Base-by-base conservation (phyloP, 2,329 filamentous ascomycete genomes). In the Penicillium sp. region DNA sequence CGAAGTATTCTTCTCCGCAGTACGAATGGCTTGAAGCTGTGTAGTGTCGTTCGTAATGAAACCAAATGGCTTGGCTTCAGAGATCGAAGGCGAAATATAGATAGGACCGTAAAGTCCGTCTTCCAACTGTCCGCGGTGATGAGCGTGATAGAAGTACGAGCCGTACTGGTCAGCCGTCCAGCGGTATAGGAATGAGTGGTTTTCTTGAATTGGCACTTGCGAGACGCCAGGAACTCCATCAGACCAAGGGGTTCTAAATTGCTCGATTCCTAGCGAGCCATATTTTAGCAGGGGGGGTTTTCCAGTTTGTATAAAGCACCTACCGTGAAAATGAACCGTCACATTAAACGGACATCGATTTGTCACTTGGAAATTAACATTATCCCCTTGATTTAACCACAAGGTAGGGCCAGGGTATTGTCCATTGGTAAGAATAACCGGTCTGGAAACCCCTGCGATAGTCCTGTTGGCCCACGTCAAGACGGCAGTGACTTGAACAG, bases 91-190 rank as follows among this genome's bases (percentile, higher is more conserved):
- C 2, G 61, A 51, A 16, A 86, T 80, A 9, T 79, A 62, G 1
- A 86, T 78, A 2, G 82, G 68, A 0, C 83, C 84, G 45, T 79
- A 82, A 10, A 84, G 68, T 0, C 84, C 84, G 57, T 87, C 83
- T 51, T 83, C 78, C 13, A 86, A 73, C 54, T 84, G 82, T 1
- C 76, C 76, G 1, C 72, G 69, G 22, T 74, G 73, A 60, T 86
- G 83, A 0, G 81, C 76, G 66, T 86, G 83, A 57, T 86, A 86
- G 74, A 80, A 85, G 66, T 81, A 83, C 38, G 76, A 78, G 3
- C 84, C 84, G 57, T 81, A 78, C 48, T 82, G 76, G 0, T 72
- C 74, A 0, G 82, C 82, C n/a, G 69, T 75, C 72, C 80, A 86
- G 28, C 69, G 71, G 61, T 86, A 82, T 0, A 73, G 70, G 58